Percentiles rank a stretch among this genome's conserved stretches.
Evolutionary conservation across 495 filamentous ascomycete genomes (phyloP).

Genomic region (Hypoxylon intermedium): DNA sequence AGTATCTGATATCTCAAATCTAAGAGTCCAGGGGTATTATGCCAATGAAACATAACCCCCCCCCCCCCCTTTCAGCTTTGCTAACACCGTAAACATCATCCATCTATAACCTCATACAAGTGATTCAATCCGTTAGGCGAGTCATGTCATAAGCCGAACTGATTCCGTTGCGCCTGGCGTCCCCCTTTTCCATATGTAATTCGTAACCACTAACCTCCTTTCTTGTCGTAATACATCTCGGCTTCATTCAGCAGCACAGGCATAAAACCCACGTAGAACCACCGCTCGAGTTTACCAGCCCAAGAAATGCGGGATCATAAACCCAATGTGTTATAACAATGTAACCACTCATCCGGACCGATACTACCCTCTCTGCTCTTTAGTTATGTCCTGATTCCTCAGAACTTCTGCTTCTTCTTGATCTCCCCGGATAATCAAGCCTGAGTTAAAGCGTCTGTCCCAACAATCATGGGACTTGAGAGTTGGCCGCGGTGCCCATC

Average conservation of each 20-base stretch:
- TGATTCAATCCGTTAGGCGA: conserved; percentile 13
- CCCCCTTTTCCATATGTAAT: not conserved
- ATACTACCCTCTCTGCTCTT: no score
- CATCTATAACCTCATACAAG: conserved; percentile 14
- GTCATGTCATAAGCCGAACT: not conserved
- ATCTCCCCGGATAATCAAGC: not conserved
- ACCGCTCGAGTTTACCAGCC: no score
- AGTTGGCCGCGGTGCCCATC: conserved; percentile 23
- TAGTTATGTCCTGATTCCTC: no score
- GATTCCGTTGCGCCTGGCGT: not conserved
- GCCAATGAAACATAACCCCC: conserved; percentile 1
- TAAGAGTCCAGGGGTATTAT: not conserved
- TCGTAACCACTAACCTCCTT: no score
- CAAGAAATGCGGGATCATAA: no score
- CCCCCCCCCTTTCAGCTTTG: not conserved
- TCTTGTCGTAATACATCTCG: no score
- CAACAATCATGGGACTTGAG: conserved; percentile 22
- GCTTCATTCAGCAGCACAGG: no score
- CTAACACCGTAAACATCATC: conserved; percentile 18
- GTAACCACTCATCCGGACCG: no score
- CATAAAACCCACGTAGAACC: no score
- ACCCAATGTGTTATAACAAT: no score
- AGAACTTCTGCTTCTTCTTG: not conserved
- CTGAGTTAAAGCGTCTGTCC: no score
- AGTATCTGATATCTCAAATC: conserved; percentile 11